Conservation (phyloP, 768 basidiomycete species). For the Mycena metata region DNA sequence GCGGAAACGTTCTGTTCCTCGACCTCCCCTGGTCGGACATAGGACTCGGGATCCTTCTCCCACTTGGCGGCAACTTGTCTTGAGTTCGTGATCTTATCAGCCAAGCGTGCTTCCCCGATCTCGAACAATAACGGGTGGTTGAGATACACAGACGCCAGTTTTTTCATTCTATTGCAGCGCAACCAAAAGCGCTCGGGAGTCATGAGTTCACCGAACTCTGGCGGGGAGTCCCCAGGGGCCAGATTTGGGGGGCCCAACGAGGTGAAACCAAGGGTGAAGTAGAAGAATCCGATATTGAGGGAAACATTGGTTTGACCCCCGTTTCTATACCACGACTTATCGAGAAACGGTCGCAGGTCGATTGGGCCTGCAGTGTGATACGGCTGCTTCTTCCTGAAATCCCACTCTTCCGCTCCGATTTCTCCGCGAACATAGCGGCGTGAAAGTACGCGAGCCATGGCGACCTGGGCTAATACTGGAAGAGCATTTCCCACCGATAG, state of each 20-base stretch:
- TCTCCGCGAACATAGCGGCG: constrained; percentile 61
- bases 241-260: constrained; percentile 52
- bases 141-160: constrained; percentile 50
- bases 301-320: constrained; percentile 63
- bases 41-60: constrained; percentile 37
- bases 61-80: constrained; percentile 38
- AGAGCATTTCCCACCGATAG: constrained; percentile 67
- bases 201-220: constrained; percentile 57
- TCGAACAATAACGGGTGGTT: constrained; percentile 64
- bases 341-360: constrained; percentile 65
- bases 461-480: constrained; percentile 65
- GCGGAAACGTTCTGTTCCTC: constrained; percentile 39
- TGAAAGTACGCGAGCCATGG: constrained; percentile 64
- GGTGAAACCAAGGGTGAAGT: constrained; percentile 61
- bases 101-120: constrained; percentile 46
- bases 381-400: constrained; percentile 61
- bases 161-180: constrained; percentile 54
- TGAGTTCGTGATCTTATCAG: constrained; percentile 44
- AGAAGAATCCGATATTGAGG: constrained; percentile 58
- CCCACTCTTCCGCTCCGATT: constrained; percentile 67
- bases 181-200: constrained; percentile 62
- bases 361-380: constrained; percentile 64
- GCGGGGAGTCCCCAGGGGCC: constrained; percentile 52
- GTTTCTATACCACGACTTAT: constrained; percentile 57
- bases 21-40: constrained; percentile 26